Evolutionary conservation across 495 filamentous ascomycete species (phyloP), one percentile per base, ranked within the genome.

Genomic region (Podospora conica): DNA sequence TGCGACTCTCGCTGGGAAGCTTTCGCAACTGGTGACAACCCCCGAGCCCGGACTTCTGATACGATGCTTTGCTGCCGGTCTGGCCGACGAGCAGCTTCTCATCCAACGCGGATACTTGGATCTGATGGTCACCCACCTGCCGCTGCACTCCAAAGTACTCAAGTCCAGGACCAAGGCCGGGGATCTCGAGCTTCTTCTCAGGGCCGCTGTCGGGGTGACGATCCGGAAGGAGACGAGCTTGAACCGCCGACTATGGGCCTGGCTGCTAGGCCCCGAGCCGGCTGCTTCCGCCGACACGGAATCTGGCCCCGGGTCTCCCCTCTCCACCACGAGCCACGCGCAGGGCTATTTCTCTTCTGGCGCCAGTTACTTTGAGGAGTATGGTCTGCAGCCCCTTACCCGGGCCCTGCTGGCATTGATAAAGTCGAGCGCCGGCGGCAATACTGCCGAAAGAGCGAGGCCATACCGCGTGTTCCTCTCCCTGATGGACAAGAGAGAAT

Each of bases 401-500:
- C 83, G 82, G 8, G 89, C 91, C n/a, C 76, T 97, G 23, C 79
- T 93, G 11, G 83, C 85, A 58, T 90, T 96, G 87, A 86, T 99
- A 64, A 83, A 83, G 31, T 79, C 81, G 9, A 69, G 74, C 6
- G 73, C 79, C 12, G 80, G 82, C 54, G 73, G 66, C 0, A 80
- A 81, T 60, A 83, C 91, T 1, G 75, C 85, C 3, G 91, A 97
- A 65, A 83, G 86, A 71, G 91, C 93, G n/a, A 86, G 85, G 57
- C 93, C 96, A 1, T 96, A 96, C 67, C 87, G 92, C 33, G 93
- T 98, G 65, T 95, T 91, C 62, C 80, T 97, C 6, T 97, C 96
- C 18, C 78, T 99, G 61, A 97, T 98, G 96, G 95, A 99, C 79
- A 86, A 91, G 28, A 97, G 91, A 93, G 96, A 99, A 72, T 91